A percentile compares a stretch with the other conserved stretches of the same genome.
Evolutionary conservation across 306 rosid species (phyloP).

Genomic region (Rosa persica): DNA sequence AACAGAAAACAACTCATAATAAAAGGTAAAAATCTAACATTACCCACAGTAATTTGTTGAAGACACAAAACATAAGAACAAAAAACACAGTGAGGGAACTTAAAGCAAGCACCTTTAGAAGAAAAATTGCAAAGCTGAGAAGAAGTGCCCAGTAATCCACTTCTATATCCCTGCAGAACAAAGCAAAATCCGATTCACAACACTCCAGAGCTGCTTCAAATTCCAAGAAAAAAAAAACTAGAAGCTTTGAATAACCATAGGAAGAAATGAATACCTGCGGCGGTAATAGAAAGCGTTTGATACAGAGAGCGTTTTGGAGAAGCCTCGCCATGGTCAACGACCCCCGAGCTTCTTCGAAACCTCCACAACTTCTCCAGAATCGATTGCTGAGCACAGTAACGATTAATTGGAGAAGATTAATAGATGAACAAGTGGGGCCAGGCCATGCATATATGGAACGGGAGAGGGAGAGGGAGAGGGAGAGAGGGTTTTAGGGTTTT

Average conservation of each 20-base stretch:
- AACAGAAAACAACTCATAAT: too few species aligned
- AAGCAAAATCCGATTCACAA: conserved; percentile 17
- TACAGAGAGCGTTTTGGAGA: conserved; percentile 49
- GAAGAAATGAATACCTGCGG: conserved; percentile 46
- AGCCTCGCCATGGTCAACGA: conserved; percentile 63
- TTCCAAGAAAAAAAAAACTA: neutral
- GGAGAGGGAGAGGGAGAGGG: neutral
- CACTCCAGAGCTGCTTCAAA: neutral
- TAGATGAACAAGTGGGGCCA: neutral
- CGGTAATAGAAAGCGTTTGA: conserved; percentile 46
- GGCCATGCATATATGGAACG: conserved; percentile 1
- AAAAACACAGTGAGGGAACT: neutral
- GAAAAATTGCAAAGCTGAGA: conserved; percentile 56
- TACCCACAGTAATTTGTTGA: neutral
- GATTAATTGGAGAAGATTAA: neutral
- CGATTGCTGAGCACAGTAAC: neutral
- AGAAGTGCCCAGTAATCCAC: conserved; percentile 47
- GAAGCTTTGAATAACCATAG: neutral
- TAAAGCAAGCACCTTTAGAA: conserved; percentile 58
- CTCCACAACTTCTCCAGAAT: conserved; percentile 11
- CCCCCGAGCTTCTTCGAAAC: conserved; percentile 13
- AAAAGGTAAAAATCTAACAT: neutral
- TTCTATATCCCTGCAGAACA: conserved; percentile 49
- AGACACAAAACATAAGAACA: neutral
- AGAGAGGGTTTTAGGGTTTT: conserved; percentile 44